Evolutionary conservation across 2,329 filamentous ascomycete genomes (phyloP).

Genomic region (Harringtonia lauricola): DNA sequence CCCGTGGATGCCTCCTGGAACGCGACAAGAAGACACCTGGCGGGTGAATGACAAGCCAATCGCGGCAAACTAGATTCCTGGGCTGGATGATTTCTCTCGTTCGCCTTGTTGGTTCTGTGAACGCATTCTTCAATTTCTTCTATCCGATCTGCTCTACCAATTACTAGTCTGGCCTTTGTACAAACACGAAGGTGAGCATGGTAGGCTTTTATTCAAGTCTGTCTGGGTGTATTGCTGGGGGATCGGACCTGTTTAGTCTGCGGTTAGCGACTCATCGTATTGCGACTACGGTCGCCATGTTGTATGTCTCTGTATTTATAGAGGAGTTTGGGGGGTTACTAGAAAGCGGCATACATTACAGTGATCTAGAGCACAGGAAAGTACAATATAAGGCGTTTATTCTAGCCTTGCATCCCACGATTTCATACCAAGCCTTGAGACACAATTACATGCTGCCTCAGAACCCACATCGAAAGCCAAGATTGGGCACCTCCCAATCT

Average conservation of each 20-base stretch:
- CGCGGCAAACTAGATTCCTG: slow-evolving; percentile 3
- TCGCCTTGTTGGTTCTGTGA: too few species aligned
- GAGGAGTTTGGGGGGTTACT: slow-evolving; percentile 9
- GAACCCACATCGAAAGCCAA: slow-evolving; percentile 2
- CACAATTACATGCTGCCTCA: too few species aligned
- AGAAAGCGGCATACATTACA: neutral
- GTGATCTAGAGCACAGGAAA: neutral
- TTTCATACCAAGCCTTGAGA: too few species aligned
- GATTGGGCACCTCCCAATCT: too few species aligned
- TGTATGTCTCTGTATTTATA: slow-evolving; percentile 6
- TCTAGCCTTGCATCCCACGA: too few species aligned
- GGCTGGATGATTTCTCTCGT: neutral
- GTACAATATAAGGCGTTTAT: neutral
- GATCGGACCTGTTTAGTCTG: neutral
- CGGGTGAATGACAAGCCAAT: slow-evolving; percentile 24
- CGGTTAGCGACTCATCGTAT: neutral
- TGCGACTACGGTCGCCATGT: neutral
- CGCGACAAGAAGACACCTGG: slow-evolving; percentile 83
- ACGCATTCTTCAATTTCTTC: neutral
- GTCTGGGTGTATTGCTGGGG: neutral
- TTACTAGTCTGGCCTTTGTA: too few species aligned
- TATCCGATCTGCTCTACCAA: too few species aligned
- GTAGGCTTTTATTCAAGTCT: neutral
- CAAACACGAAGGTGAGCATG: too few species aligned
- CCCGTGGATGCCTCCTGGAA: slow-evolving; percentile 67